Conservation (phyloP, 2,329 filamentous ascomycete species). For the Calycina marina region DNA sequence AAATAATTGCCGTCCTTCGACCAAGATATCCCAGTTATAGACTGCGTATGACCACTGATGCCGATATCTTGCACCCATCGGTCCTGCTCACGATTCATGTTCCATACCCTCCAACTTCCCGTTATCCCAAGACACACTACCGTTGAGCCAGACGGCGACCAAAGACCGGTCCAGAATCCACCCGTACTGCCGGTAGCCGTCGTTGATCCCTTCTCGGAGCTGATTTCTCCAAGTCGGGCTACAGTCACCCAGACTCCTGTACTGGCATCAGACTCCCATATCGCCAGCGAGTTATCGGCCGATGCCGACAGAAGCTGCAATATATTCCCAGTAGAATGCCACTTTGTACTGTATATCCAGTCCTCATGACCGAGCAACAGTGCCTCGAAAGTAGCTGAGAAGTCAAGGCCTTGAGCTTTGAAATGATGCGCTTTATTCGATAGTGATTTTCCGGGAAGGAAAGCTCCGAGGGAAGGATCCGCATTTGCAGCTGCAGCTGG, state of each 20-base stretch:
- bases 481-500: conserved; percentile 39
- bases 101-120: conserved; percentile 86
- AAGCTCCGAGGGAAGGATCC: conserved; percentile 42
- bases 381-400: conserved; percentile 83
- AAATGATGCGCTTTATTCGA: conserved; percentile 84
- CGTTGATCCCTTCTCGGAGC: conserved; percentile 85
- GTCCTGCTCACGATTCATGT: conserved; percentile 42
- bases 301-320: conserved; percentile 76
- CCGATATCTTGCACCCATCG: conserved; percentile 66
- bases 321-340: conserved; percentile 25
- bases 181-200: conserved; percentile 92
- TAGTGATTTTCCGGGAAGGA: conserved; percentile 54
- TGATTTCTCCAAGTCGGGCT: conserved; percentile 82
- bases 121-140: conserved; percentile 79
- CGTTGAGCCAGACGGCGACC: conserved; percentile 62
- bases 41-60: conserved; percentile 69
- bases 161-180: conserved; percentile 91
- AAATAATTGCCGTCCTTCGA: conserved; percentile 69
- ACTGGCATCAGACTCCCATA: conserved; percentile 74
- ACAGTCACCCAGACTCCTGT: conserved; percentile 88
- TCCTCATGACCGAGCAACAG: conserved; percentile 90
- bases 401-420: conserved; percentile 41
- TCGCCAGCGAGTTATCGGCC: conserved; percentile 84
- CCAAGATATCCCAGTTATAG: conserved; percentile 76
- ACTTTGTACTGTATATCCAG: conserved; percentile 78